Conservation (phyloP, 345 rosid genomes). For the Populus nigra region DNA sequence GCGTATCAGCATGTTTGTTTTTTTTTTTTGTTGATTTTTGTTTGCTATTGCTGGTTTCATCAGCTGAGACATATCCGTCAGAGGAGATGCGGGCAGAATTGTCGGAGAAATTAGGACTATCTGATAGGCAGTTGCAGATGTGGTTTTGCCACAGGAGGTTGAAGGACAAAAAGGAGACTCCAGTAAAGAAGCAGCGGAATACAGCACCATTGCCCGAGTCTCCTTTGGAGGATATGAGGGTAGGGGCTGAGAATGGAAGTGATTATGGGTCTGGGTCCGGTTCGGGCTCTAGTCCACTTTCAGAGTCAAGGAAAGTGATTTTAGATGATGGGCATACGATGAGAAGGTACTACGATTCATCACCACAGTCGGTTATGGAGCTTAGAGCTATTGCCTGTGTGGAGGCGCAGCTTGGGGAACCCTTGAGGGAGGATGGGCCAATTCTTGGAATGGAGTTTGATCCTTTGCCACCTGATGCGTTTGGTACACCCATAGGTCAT, state of each 20-base stretch:
- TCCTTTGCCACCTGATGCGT: constrained; percentile 94
- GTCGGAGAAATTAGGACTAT: constrained; percentile 75
- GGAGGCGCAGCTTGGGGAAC: constrained; percentile 95
- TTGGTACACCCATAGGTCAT: constrained; percentile 81
- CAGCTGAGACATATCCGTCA: constrained; percentile 87
- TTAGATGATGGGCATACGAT: constrained; percentile 44
- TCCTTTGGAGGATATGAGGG: constrained; percentile 43
- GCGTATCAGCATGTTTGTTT: neutral
- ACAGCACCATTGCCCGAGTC: constrained; percentile 36
- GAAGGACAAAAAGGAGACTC: constrained; percentile 78
- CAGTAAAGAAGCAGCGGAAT: constrained; percentile 50
- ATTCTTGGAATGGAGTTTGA: constrained; percentile 96
- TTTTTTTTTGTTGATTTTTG: neutral
- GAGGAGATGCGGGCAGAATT: constrained; percentile 69
- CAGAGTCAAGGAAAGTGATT: constrained; percentile 21
- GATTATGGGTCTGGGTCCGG: constrained; percentile 74
- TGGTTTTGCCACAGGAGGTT: constrained; percentile 99
- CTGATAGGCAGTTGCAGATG: constrained; percentile 99
- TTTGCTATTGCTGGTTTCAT: constrained; percentile 22
- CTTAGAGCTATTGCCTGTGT: constrained; percentile 87
- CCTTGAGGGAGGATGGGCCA: constrained; percentile 95
- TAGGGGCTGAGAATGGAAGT: constrained; percentile 46
- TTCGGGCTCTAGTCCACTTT: constrained; percentile 68
- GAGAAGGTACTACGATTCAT: constrained; percentile 58
- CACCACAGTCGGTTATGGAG: constrained; percentile 65